Evolutionary conservation across 306 rosid genomes (phyloP).

Genomic region (Medicago truncatula): MtrunA17r5.0-ANR NC_053045.1:3636001-3636500

Average conservation of each 20-base stretch:
- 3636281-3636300: slow-evolving; percentile 77
- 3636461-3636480: slow-evolving; percentile 89
- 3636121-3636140: background rate
- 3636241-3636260: background rate
- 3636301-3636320: slow-evolving; percentile 77
- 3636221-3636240: background rate
- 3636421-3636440: background rate
- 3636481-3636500: slow-evolving; percentile 88
- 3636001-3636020: background rate
- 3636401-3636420: slow-evolving; percentile 14
- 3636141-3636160: background rate
- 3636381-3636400: slow-evolving; percentile 32
- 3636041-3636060: background rate
- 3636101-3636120: background rate
- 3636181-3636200: background rate
- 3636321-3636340: slow-evolving; percentile 89
- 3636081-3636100: background rate
- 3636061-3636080: background rate
- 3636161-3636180: background rate
- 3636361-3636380: slow-evolving; percentile 64
- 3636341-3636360: slow-evolving; percentile 72
- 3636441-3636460: slow-evolving; percentile 20
- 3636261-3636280: slow-evolving; percentile 17
- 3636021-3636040: background rate
- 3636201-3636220: background rate